Conservation (phyloP, 805 yeast genomes). For the Candida oleophila region DNA sequence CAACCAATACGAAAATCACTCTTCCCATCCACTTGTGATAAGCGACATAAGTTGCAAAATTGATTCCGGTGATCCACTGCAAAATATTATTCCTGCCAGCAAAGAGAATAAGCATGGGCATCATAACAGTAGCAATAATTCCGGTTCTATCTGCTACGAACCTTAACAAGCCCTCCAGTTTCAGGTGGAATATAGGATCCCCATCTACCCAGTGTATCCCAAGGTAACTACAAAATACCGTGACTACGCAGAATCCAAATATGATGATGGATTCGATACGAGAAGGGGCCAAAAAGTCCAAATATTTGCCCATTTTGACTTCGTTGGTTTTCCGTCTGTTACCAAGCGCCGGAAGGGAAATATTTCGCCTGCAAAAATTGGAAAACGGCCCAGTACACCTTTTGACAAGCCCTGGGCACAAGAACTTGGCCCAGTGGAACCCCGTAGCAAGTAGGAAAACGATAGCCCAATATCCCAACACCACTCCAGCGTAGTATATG, state of each 20-base stretch:
- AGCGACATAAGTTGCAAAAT: conserved; percentile 53
- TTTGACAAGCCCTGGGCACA: conserved; percentile 20
- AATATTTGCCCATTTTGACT: conserved; percentile 15
- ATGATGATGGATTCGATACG: conserved; percentile 36
- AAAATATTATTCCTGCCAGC: conserved; percentile 69
- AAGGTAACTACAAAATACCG: conserved; percentile 22
- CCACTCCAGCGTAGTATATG: conserved; percentile 38
- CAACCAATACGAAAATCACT: conserved; percentile 40
- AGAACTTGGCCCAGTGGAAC: conserved; percentile 29
- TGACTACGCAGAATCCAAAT: conserved; percentile 26
- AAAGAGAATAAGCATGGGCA: conserved; percentile 56
- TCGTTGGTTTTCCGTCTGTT: conserved; percentile 28
- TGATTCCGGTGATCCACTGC: conserved; percentile 53
- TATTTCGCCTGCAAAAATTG: conserved; percentile 30
- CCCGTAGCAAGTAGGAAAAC: conserved; percentile 24
- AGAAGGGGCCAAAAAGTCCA: conserved; percentile 40
- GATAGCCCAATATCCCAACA: conserved; percentile 31
- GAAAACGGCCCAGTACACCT: conserved; percentile 25
- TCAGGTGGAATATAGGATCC: conserved; percentile 36
- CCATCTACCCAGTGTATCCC: conserved; percentile 24
- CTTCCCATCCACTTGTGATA: conserved; percentile 64
- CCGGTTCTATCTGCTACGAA: conserved; percentile 50
- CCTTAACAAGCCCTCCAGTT: conserved; percentile 34
- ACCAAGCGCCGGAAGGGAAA: conserved; percentile 39
- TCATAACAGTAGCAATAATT: conserved; percentile 44